Evolutionary conservation across 1,284 basidiomycete species (phyloP).

Genomic region (Microbotryum scabiosae): DNA sequence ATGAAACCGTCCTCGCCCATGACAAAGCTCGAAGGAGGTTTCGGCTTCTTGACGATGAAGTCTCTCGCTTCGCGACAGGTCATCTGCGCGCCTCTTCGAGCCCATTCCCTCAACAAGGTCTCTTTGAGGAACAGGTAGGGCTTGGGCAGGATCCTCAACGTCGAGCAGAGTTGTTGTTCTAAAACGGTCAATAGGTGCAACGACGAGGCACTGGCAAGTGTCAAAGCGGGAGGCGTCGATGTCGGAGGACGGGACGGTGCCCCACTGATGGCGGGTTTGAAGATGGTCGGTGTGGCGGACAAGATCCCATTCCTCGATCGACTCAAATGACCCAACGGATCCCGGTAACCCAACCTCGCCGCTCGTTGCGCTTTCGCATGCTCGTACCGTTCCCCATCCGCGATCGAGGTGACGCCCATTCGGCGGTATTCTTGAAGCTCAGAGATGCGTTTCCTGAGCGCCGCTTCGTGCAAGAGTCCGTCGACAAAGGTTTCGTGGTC

Average conservation of each 20-base stretch:
- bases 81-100: slow-evolving; percentile 60
- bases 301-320: background rate
- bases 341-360: slow-evolving; percentile 18
- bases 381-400: slow-evolving; percentile 85
- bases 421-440: slow-evolving; percentile 82
- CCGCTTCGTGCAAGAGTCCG: slow-evolving; percentile 79
- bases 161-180: slow-evolving; percentile 80
- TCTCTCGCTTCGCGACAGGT: slow-evolving; percentile 5
- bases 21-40: too few species aligned
- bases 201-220: slow-evolving; percentile 31
- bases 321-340: slow-evolving; percentile 30
- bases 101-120: slow-evolving; percentile 80
- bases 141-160: slow-evolving; percentile 77
- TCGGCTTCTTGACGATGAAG: background rate
- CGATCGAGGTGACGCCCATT: slow-evolving; percentile 66
- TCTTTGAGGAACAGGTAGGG: slow-evolving; percentile 90
- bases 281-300: slow-evolving; percentile 43
- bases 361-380: slow-evolving; percentile 60
- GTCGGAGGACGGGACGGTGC: slow-evolving; percentile 45
- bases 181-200: slow-evolving; percentile 75
- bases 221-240: slow-evolving; percentile 22
- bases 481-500: slow-evolving; percentile 85
- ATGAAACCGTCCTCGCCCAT: too few species aligned
- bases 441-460: slow-evolving; percentile 72
- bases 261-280: slow-evolving; percentile 70